phyloP scores from a whole-genome alignment of 495 filamentous ascomycete species.

The Copromyces sp. region DNA sequence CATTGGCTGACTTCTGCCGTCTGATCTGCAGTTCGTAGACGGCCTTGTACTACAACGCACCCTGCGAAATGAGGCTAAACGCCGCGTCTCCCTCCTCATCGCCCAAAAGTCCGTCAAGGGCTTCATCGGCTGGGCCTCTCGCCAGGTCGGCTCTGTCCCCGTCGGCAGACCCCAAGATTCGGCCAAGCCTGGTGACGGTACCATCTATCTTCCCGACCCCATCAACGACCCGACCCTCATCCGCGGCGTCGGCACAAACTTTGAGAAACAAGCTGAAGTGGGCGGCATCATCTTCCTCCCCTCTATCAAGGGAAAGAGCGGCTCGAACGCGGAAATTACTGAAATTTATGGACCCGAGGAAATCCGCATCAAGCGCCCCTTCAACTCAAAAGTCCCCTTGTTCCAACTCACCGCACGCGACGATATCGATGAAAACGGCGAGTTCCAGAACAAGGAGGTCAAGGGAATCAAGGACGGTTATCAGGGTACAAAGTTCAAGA shows the following conservation, averaged over 20 bases:
- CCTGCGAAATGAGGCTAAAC: conserved; percentile 71
- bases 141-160: conserved; percentile 72
- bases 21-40: conserved; percentile 66
- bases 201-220: conserved; percentile 86
- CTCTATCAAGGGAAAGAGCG: conserved; percentile 62
- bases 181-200: conserved; percentile 67
- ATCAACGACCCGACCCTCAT: conserved; percentile 75
- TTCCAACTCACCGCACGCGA: conserved; percentile 69
- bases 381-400: conserved; percentile 59
- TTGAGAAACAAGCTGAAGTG: conserved; percentile 58
- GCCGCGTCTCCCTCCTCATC: conserved; percentile 83
- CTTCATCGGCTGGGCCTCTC: conserved; percentile 76
- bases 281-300: conserved; percentile 84
- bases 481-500: conserved; percentile 72
- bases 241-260: conserved; percentile 78
- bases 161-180: conserved; percentile 85
- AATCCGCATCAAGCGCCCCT: conserved; percentile 74
- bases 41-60: conserved; percentile 88
- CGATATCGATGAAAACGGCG: conserved; percentile 53
- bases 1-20: conserved; percentile 2
- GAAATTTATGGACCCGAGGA: conserved; percentile 75
- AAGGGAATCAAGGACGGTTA: conserved; percentile 50
- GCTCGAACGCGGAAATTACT: conserved; percentile 66
- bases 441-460: conserved; percentile 35
- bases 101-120: conserved; percentile 88